Evolutionary conservation across 805 yeast species (phyloP).

Genomic region (Candida ortonii): DNA sequence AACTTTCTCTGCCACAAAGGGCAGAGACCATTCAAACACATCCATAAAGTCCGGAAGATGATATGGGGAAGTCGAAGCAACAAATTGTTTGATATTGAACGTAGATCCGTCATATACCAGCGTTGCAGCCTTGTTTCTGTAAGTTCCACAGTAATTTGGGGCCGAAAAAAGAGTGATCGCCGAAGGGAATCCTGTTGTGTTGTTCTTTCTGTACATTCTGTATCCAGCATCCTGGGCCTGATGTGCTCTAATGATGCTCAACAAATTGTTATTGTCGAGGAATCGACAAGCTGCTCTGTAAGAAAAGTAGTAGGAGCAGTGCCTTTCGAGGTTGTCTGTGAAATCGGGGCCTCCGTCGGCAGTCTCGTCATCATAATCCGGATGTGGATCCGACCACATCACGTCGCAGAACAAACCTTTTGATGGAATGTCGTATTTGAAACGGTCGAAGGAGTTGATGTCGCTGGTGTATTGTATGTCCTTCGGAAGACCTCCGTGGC

Average conservation of each 20-base stretch:
- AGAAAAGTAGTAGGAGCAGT: slow-evolving; percentile 87
- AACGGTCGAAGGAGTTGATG: slow-evolving; percentile 65
- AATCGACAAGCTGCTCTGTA: slow-evolving; percentile 78
- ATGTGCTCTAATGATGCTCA: slow-evolving; percentile 88
- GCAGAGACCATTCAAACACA: slow-evolving; percentile 94
- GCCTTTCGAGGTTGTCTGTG: slow-evolving; percentile 71
- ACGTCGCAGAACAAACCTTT: slow-evolving; percentile 90
- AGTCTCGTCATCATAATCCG: slow-evolving; percentile 63
- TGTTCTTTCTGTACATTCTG: slow-evolving; percentile 83
- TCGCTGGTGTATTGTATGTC: slow-evolving; percentile 71
- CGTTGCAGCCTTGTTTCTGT: slow-evolving; percentile 91
- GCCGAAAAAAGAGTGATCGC: slow-evolving; percentile 90
- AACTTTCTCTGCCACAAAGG: slow-evolving; percentile 94
- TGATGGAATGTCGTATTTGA: slow-evolving; percentile 82
- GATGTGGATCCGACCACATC: slow-evolving; percentile 93
- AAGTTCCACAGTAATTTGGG: slow-evolving; percentile 88
- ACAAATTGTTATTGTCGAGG: slow-evolving; percentile 68
- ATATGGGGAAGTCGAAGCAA: slow-evolving; percentile 86
- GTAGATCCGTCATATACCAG: slow-evolving; percentile 87
- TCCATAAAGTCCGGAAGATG: slow-evolving; percentile 98
- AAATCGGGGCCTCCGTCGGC: slow-evolving; percentile 42
- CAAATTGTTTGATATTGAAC: slow-evolving; percentile 92
- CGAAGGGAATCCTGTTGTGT: slow-evolving; percentile 82
- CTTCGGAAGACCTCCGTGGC: slow-evolving; percentile 93
- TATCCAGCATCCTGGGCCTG: slow-evolving; percentile 98